Conservation (phyloP, 768 basidiomycete genomes). For the Mycena sanguinolenta region DNA sequence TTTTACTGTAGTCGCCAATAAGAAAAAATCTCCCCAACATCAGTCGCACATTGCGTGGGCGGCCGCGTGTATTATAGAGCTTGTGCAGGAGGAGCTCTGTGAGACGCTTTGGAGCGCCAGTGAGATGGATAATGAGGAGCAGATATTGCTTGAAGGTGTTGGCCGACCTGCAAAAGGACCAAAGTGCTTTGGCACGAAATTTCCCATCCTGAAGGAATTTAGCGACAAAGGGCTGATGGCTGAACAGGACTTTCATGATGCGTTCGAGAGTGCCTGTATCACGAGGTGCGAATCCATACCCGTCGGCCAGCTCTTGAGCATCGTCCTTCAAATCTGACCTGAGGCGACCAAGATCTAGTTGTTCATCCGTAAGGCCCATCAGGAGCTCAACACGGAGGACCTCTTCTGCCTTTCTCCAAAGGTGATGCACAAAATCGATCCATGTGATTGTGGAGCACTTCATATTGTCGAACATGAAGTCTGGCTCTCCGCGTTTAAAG, state of each 20-base stretch:
- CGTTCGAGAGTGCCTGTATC: neutral
- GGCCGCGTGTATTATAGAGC: neutral
- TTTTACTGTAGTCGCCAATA: constrained; percentile 16
- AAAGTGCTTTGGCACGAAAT: neutral
- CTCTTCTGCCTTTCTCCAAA: too few species aligned
- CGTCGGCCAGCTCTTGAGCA: neutral
- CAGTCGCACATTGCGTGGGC: too few species aligned
- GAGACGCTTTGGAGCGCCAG: neutral
- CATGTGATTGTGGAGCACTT: neutral
- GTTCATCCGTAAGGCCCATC: neutral
- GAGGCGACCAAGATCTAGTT: neutral
- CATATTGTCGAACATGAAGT: constrained; percentile 7
- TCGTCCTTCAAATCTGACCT: neutral
- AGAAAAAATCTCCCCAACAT: constrained; percentile 6
- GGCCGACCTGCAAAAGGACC: neutral
- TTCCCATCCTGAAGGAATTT: neutral
- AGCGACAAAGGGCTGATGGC: neutral
- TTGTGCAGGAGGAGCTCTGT: constrained; percentile 12
- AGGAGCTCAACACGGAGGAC: neutral
- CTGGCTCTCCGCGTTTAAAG: constrained; percentile 5
- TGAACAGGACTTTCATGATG: constrained; percentile 5
- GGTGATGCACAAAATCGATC: neutral
- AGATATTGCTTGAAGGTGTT: neutral
- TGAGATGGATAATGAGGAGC: neutral
- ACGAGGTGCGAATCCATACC: neutral